A percentile compares a stretch with the other conserved stretches of the same genome.
Evolutionary conservation across 2,329 filamentous ascomycete genomes (phyloP).

Genomic region (Pseudogymnoascus sp.): DNA sequence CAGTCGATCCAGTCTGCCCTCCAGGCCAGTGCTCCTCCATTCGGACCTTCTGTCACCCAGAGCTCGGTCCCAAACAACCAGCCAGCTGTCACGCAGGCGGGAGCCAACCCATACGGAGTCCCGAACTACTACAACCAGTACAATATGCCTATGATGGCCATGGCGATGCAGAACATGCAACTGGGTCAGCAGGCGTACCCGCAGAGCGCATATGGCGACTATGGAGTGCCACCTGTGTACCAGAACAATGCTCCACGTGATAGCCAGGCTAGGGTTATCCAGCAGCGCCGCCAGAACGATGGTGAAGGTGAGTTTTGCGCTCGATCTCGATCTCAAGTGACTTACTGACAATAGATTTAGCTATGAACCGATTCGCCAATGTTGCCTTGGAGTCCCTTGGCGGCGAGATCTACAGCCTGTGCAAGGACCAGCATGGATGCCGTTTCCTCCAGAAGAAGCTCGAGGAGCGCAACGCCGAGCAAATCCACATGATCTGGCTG

Average conservation of each 20-base stretch:
- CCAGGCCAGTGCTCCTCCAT: constrained; percentile 72
- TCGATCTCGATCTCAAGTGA: neutral
- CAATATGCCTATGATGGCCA: constrained; percentile 54
- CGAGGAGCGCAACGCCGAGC: constrained; percentile 76
- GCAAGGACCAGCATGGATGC: constrained; percentile 97
- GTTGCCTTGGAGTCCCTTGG: constrained; percentile 72
- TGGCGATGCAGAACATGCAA: constrained; percentile 62
- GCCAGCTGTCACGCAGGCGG: constrained; percentile 22
- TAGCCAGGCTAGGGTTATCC: constrained; percentile 67
- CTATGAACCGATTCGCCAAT: constrained; percentile 76
- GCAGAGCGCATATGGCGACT: constrained; percentile 45
- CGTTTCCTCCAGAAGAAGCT: constrained; percentile 96
- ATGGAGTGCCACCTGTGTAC: constrained; percentile 18
- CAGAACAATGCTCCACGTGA: constrained; percentile 54
- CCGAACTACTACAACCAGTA: constrained; percentile 31
- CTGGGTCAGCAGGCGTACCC: constrained; percentile 47
- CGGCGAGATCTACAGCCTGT: constrained; percentile 80
- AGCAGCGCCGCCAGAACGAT: constrained; percentile 67
- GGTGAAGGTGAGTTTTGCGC: constrained; percentile 51
- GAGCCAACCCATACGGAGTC: constrained; percentile 16
- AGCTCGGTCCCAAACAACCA: constrained; percentile 25
- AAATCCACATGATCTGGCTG: constrained; percentile 86
- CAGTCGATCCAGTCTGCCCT: constrained; percentile 63
- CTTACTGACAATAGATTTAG: constrained; percentile 30
- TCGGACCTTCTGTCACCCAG: constrained; percentile 56